These are phyloP conservation scores for Fagus sylvatica DNA, from an alignment of 306 rosid species.

Conservation along the genomic window DNA sequence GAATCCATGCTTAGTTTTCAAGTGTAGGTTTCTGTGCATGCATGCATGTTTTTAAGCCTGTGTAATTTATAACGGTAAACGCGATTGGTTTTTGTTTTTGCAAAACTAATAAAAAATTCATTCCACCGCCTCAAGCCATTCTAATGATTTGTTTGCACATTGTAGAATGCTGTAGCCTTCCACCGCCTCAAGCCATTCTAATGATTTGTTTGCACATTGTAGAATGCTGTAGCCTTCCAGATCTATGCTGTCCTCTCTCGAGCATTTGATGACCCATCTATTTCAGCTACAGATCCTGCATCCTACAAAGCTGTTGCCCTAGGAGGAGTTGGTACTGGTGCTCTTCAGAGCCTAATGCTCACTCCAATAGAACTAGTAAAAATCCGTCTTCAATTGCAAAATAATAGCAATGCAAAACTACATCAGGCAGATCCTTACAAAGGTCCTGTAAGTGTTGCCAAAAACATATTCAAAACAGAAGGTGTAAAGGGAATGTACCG, in stretches of 20 bases:
- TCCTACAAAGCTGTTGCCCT: constrained; percentile 67
- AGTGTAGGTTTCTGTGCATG: too few species aligned
- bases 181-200: too few species aligned
- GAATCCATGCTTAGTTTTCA: too few species aligned
- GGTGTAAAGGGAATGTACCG: constrained; percentile 66
- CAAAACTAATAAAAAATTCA: constrained; percentile 66
- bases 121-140: too few species aligned
- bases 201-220: too few species aligned
- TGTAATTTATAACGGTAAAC: background rate
- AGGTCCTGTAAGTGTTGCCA: constrained; percentile 52
- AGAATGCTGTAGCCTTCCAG: too few species aligned
- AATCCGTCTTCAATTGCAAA: constrained; percentile 70
- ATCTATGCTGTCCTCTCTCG: constrained; percentile 67
- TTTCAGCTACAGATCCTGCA: constrained; percentile 57
- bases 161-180: too few species aligned
- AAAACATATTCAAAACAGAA: constrained; percentile 56
- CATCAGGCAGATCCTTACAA: constrained; percentile 24
- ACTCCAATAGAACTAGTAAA: constrained; percentile 71
- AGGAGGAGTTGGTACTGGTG: constrained; percentile 76
- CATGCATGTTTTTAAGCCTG: too few species aligned
- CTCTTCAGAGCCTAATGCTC: constrained; percentile 61
- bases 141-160: too few species aligned
- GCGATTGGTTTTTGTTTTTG: background rate
- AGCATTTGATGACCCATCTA: constrained; percentile 45
- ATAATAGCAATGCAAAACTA: background rate